Conservation (phyloP, 306 rosid genomes). For the Vachellia collinsii region DNA sequence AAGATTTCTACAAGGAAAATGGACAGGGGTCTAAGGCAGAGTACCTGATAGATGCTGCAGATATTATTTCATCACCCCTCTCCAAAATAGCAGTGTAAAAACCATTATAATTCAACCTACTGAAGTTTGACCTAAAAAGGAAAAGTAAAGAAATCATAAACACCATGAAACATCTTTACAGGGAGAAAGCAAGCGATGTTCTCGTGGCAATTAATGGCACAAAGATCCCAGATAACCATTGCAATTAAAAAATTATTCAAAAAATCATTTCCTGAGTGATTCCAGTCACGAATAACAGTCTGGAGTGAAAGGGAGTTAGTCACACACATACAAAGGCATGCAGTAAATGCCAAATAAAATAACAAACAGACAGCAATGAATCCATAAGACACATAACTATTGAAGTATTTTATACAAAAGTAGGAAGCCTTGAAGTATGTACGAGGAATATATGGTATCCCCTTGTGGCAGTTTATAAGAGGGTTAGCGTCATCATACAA, state of each 20-base stretch:
- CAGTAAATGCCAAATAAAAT: background rate
- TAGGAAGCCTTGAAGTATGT: background rate
- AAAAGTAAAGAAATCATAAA: slow-evolving; percentile 20
- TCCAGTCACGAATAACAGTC: background rate
- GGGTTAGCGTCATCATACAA: slow-evolving; percentile 3
- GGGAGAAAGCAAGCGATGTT: background rate
- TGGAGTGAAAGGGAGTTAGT: background rate
- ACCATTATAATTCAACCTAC: slow-evolving; percentile 80
- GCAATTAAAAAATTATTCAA: background rate
- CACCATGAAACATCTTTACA: slow-evolving; percentile 1
- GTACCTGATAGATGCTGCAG: slow-evolving; percentile 94
- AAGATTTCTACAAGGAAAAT: background rate
- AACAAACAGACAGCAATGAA: no score
- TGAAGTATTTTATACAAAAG: background rate
- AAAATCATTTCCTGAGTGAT: background rate
- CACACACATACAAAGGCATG: background rate
- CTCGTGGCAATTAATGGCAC: background rate
- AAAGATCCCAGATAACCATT: background rate
- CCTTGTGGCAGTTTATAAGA: background rate
- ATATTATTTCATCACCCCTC: slow-evolving; percentile 92
- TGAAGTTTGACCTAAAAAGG: slow-evolving; percentile 84
- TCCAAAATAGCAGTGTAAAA: slow-evolving; percentile 94
- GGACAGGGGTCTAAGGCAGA: background rate
- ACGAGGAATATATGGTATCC: background rate
- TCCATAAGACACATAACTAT: no score